Evolutionary conservation across 192 early-diverging fungal genomes (phyloP).

Genomic region (Coemansia sp.): DNA sequence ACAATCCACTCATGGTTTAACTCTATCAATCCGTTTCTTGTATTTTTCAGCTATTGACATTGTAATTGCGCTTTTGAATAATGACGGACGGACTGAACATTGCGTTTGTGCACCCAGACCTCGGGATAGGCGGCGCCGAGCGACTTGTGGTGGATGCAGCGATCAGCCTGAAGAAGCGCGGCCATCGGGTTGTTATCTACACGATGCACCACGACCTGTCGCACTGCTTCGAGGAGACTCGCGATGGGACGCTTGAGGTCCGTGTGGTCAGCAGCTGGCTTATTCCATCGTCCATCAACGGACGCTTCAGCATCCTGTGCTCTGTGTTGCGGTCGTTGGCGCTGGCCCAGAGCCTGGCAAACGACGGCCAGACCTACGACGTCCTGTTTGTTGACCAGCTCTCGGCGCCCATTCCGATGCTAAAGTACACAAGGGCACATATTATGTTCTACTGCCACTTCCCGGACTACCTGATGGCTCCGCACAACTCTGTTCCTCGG

Average conservation of each 20-base stretch:
- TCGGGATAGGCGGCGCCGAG: slow-evolving; percentile 96
- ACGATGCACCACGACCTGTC: slow-evolving; percentile 86
- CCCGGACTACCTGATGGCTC: slow-evolving; percentile 83
- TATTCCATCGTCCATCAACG: slow-evolving; percentile 70
- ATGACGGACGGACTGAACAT: slow-evolving; percentile 53
- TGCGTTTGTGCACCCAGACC: slow-evolving; percentile 90
- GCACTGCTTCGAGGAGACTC: slow-evolving; percentile 92
- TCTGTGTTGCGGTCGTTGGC: slow-evolving; percentile 76
- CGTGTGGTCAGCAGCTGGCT: slow-evolving; percentile 68
- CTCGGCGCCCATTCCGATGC: slow-evolving; percentile 78
- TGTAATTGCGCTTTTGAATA: not conserved
- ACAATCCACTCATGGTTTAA: not conserved
- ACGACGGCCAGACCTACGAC: slow-evolving; percentile 60
- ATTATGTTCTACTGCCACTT: slow-evolving; percentile 97
- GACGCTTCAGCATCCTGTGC: slow-evolving; percentile 77
- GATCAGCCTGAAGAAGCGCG: slow-evolving; percentile 70
- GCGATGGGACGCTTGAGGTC: slow-evolving; percentile 80
- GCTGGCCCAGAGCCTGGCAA: slow-evolving; percentile 60
- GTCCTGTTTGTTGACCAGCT: slow-evolving; percentile 87
- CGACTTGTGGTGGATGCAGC: slow-evolving; percentile 93
- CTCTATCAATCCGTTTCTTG: not conserved
- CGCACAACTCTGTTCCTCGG: slow-evolving; percentile 62
- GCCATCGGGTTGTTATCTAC: slow-evolving; percentile 79
- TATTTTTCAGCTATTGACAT: not conserved
- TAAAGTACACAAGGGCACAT: slow-evolving; percentile 65